Conservation (phyloP, 257 asterid species). For the Solanum bukasovii region DNA sequence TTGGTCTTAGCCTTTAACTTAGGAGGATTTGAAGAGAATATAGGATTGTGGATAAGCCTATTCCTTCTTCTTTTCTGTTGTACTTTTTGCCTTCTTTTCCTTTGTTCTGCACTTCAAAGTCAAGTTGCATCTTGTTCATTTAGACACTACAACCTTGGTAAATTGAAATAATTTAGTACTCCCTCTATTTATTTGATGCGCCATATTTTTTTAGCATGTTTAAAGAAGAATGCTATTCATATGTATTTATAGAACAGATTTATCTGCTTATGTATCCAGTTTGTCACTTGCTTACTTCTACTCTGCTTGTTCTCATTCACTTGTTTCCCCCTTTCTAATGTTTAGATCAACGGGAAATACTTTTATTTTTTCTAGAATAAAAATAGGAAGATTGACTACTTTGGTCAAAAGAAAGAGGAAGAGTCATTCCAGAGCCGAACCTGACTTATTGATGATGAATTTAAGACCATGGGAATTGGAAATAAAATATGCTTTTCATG, state of each 20-base stretch:
- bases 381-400: not conserved
- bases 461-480: not conserved
- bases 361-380: not conserved
- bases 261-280: not conserved
- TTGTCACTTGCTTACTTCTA: not conserved
- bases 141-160: not conserved
- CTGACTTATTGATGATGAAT: not conserved
- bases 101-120: not conserved
- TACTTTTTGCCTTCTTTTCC: not conserved
- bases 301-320: not conserved
- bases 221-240: not conserved
- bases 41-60: not conserved
- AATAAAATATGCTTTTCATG: not conserved
- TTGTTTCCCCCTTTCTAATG: not conserved
- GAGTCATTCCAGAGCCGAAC: not conserved
- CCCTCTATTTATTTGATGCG: not conserved
- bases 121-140: not conserved
- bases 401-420: not conserved
- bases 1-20: not conserved
- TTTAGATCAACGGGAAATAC: not conserved
- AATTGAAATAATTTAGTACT: not conserved
- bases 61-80: not conserved
- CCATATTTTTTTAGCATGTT: no score
- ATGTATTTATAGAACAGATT: not conserved
- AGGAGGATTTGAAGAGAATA: not conserved